Evolutionary conservation across 1,139 yeast genomes (phyloP), one percentile per base, ranked within the genome.

Genomic region (Magnusiomyces sp.): DNA sequence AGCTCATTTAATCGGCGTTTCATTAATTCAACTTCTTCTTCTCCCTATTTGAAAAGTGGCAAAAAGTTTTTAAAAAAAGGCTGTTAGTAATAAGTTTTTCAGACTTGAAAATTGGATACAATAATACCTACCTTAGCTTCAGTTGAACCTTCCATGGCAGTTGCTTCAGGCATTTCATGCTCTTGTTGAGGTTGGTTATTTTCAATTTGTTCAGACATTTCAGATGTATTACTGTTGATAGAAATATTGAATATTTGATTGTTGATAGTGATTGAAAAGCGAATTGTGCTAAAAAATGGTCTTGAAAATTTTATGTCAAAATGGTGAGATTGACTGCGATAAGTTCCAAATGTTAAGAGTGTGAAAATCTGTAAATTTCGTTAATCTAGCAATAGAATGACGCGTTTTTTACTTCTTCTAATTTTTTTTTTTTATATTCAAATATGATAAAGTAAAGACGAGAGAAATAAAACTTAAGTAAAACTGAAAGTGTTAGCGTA

Each of bases 1-100:
- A 78, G 74, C 57, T 68, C 67, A 46, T 67, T 62, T 40, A 71
- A 64, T 32, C 71, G 64, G 19, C 65, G 62, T 51, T 62, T 63
- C 61, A 69, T 63, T 31, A 58, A 63, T 33, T 61, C 66, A 27
- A 59, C 62, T 27, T 53, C 53, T 41, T 52, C 54, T 27, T 46
- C 51, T 47, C 47, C 45, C 45, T 42, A 17, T 34, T 23, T 23
- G 29, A 23, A 23, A 5, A 5, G 29, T 23, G 29, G 29, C 29
- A 23, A 40, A 13, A 7, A 29, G 5, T 23, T 11, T 40, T 17
- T 13, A 23, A 40, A 40, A 17, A 40, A 14, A 14, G 19, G 23
- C 27, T 5, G 19, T n/a, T n/a, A 34, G 16, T n/a, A 34, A 34
- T 5, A 34, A 34, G 5, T 5, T 13, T 34, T 34, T 4, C n/a